Conservation (phyloP, 2,329 filamentous ascomycete genomes). For the Aspergillus oerlinghausenensis region DNA sequence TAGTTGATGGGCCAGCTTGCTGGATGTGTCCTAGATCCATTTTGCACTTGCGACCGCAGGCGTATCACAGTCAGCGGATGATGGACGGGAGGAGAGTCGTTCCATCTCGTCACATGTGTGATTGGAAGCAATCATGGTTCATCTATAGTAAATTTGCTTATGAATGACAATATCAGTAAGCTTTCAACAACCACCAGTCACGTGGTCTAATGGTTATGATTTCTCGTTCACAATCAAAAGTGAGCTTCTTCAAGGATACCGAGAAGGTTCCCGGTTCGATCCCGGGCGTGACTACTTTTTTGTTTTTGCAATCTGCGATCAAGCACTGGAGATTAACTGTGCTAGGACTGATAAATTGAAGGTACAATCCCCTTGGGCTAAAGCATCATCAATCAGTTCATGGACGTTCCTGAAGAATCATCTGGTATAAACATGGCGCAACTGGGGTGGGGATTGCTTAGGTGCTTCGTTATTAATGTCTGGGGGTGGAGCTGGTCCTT, state of each 20-base stretch:
- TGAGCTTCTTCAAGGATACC: constrained; percentile 20
- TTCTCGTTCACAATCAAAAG: constrained; percentile 33
- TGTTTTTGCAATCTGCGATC: neutral
- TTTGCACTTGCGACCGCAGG: neutral
- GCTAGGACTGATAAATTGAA: too few species aligned
- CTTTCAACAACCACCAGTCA: constrained; percentile 7
- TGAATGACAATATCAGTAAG: neutral
- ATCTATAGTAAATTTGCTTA: neutral
- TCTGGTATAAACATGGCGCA: neutral
- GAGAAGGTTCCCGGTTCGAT: constrained; percentile 38
- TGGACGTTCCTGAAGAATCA: too few species aligned
- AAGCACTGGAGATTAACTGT: too few species aligned
- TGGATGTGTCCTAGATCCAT: neutral
- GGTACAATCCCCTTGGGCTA: constrained; percentile 17
- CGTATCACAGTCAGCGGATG: constrained; percentile 2
- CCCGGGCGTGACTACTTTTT: constrained; percentile 32
- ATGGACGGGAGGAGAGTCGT: neutral
- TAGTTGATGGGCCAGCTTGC: too few species aligned
- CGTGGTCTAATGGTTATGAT: constrained; percentile 40
- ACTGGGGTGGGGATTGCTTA: too few species aligned
- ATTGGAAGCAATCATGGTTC: neutral
- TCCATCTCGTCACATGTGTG: constrained; percentile 4
- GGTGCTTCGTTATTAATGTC: too few species aligned
- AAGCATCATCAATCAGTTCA: neutral
- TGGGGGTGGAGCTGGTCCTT: too few species aligned